A percentile compares a stretch with the other conserved stretches of the same genome.
phyloP scores from a whole-genome alignment of 257 asterid species.

The Solanum peruvianum region DNA sequence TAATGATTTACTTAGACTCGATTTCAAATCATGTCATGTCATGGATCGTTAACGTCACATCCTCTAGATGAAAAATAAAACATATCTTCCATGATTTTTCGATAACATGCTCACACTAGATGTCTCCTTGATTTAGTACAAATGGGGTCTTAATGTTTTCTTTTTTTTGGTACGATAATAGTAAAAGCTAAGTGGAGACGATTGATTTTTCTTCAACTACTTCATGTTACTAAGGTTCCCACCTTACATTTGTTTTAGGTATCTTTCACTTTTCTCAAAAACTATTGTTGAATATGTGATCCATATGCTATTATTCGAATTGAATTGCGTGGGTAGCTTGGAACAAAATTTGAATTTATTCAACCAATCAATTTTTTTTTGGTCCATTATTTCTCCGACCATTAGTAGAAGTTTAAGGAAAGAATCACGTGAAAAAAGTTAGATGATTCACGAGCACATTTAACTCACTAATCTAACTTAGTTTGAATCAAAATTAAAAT shows the following conservation, averaged over 20 bases:
- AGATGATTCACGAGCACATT: not conserved
- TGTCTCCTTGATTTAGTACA: not conserved
- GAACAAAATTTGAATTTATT: not conserved
- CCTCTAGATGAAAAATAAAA: not conserved
- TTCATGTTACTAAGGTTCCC: not conserved
- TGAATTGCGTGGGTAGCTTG: not conserved
- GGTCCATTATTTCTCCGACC: not conserved
- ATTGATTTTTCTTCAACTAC: not conserved
- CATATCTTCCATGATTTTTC: not conserved
- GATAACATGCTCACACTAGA: not conserved
- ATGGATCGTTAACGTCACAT: not conserved
- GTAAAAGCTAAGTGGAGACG: not conserved
- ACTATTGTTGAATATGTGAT: not conserved
- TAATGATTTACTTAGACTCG: not conserved
- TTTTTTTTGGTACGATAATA: not conserved
- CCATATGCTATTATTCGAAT: not conserved
- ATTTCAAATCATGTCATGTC: not conserved
- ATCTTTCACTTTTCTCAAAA: not conserved
- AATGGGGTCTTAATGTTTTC: not conserved
- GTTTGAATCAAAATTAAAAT: not conserved
- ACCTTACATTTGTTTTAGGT: not conserved
- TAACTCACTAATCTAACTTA: not conserved
- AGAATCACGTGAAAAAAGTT: not conserved
- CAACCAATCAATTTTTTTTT: not conserved
- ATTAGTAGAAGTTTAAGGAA: not conserved